phyloP scores from a whole-genome alignment of 371 early-diverging fungal species.

The Mucor sp. region DNA sequence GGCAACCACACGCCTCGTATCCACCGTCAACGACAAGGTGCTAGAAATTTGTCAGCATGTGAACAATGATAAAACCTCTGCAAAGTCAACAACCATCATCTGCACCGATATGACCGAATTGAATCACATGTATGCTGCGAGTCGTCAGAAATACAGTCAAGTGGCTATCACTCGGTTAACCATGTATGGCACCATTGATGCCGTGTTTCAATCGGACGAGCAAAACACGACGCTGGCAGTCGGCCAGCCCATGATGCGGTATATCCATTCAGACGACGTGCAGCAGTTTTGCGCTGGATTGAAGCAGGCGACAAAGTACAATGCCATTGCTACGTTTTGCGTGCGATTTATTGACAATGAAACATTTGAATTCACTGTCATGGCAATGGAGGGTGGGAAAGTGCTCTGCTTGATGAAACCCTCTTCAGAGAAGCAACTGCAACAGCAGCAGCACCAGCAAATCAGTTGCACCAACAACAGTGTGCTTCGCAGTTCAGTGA shows the following conservation, averaged over 20 bases:
- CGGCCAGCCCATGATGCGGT: slow-evolving; percentile 31
- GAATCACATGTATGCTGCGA: slow-evolving; percentile 4
- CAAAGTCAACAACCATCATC: not conserved
- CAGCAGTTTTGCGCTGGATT: slow-evolving; percentile 20
- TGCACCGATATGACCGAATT: slow-evolving; percentile 25
- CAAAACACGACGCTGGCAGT: not conserved
- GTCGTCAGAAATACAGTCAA: not conserved
- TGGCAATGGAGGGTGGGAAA: slow-evolving; percentile 15
- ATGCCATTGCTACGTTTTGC: not conserved
- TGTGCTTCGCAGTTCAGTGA: slow-evolving; percentile 8
- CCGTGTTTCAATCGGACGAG: slow-evolving; percentile 7
- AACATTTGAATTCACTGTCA: slow-evolving; percentile 17
- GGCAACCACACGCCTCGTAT: slow-evolving; percentile 4
- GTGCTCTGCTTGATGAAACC: slow-evolving; percentile 21
- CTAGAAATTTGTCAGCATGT: slow-evolving; percentile 14
- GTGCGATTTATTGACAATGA: slow-evolving; percentile 7
- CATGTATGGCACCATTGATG: slow-evolving; percentile 32
- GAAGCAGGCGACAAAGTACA: slow-evolving; percentile 11
- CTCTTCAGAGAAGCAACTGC: not conserved
- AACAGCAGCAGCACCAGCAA: not conserved
- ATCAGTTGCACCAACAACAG: not conserved
- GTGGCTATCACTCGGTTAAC: slow-evolving; percentile 24
- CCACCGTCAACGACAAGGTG: not conserved
- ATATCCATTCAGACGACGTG: slow-evolving; percentile 27
- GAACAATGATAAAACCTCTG: not conserved